phyloP scores from a whole-genome alignment of 306 rosid species.

The Senna tora region DNA sequence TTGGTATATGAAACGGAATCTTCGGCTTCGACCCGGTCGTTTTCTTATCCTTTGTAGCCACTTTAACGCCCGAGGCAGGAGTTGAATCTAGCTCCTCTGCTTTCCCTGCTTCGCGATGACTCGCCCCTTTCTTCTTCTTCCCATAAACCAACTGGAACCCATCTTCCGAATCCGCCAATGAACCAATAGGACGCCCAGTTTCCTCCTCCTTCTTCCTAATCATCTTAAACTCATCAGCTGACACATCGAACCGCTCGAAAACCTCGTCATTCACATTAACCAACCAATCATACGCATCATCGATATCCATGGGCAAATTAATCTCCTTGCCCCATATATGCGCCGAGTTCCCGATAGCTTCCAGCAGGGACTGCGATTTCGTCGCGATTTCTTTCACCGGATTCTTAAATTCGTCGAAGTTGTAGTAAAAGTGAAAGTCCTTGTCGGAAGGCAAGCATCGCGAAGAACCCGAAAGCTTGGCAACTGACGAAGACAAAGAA shows the following conservation, averaged over 20 bases:
- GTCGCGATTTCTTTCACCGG: conserved; percentile 55
- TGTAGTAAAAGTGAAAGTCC: conserved; percentile 72
- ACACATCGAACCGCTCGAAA: conserved; percentile 63
- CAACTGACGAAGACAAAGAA: conserved; percentile 47
- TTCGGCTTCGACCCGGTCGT: conserved; percentile 49
- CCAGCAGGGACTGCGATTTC: conserved; percentile 65
- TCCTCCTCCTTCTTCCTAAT: conserved; percentile 56
- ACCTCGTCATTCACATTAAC: conserved; percentile 77
- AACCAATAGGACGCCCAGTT: conserved; percentile 32
- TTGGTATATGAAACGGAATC: conserved; percentile 79
- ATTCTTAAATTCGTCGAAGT: conserved; percentile 63
- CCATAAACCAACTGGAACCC: conserved; percentile 64
- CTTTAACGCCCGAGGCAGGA: conserved; percentile 45
- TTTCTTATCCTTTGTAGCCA: conserved; percentile 49
- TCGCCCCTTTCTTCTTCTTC: conserved; percentile 51
- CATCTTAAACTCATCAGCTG: conserved; percentile 62
- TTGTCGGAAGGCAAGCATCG: conserved; percentile 59
- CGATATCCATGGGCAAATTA: conserved; percentile 63
- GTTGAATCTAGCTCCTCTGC: conserved; percentile 34
- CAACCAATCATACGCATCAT: conserved; percentile 87
- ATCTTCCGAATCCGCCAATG: conserved; percentile 41
- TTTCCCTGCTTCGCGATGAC: conserved; percentile 17
- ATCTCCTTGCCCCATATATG: conserved; percentile 59
- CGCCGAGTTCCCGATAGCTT: conserved; percentile 53
- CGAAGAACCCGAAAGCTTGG: conserved; percentile 61